Evolutionary conservation across 2,329 filamentous ascomycete genomes (phyloP).

Genomic region (Penicillium corylophilum): DNA sequence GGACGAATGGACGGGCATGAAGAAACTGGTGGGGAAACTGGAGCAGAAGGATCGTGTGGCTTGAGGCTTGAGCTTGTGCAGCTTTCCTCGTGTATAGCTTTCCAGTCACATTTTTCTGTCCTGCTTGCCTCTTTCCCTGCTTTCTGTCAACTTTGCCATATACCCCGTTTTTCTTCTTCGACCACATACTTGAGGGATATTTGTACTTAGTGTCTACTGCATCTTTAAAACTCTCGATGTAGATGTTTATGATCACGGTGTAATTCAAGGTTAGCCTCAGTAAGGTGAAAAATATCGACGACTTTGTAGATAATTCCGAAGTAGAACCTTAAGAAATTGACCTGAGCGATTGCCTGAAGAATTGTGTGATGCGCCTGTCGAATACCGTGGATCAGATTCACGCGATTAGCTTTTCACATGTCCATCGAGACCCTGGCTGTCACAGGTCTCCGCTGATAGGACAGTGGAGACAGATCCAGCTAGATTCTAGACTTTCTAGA

Average conservation of each 20-base stretch:
- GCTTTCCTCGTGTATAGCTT: background rate
- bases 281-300: too few relatives aligned
- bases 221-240: background rate
- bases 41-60: constrained; percentile 53
- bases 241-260: background rate
- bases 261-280: background rate
- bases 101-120: background rate
- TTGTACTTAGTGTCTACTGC: constrained; percentile 7
- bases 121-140: constrained; percentile 2
- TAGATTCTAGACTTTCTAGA: background rate
- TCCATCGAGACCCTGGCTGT: background rate
- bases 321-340: too few relatives aligned
- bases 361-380: background rate
- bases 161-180: constrained; percentile 22
- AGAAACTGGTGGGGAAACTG: constrained; percentile 77
- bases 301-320: too few relatives aligned
- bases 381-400: background rate
- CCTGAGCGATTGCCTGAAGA: background rate
- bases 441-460: background rate
- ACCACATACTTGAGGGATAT: constrained; percentile 18
- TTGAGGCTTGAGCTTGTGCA: constrained; percentile 22
- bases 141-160: constrained; percentile 22
- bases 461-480: background rate
- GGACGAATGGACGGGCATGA: constrained; percentile 92
- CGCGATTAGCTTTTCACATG: background rate